These are phyloP conservation scores for Fusarium pseudocircinatum DNA, from an alignment of 2,329 filamentous ascomycete species.

Conservation along the genomic window DNA sequence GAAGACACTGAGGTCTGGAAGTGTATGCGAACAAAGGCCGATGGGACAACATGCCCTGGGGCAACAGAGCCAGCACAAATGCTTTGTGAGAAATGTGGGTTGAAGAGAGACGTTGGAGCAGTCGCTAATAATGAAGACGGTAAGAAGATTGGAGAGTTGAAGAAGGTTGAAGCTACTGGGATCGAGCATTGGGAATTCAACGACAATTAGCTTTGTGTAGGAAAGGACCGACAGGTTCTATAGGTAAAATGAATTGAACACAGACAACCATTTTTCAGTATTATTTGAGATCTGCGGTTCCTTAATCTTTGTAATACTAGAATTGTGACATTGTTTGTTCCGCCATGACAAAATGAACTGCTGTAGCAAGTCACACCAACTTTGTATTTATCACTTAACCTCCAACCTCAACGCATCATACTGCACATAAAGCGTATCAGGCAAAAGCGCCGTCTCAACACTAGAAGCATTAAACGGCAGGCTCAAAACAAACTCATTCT, in stretches of 20 bases:
- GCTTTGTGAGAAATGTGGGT: not conserved
- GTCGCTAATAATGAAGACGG: not conserved
- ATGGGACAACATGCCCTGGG: not conserved
- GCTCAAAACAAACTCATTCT: slow-evolving; percentile 65
- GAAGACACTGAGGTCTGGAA: not conserved
- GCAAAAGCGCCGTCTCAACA: slow-evolving; percentile 64
- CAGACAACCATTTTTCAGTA: fast-evolving
- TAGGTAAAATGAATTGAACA: fast-evolving
- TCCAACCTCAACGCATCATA: slow-evolving; percentile 71
- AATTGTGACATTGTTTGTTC: fast-evolving
- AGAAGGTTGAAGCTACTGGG: not conserved
- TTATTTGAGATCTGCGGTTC: fast-evolving
- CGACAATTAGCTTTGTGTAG: not conserved
- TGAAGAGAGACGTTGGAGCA: not conserved
- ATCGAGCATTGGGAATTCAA: not conserved
- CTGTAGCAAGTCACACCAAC: too few species aligned
- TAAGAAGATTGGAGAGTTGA: not conserved
- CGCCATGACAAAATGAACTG: fast-evolving
- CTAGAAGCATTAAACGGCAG: slow-evolving; percentile 68
- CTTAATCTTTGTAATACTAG: fast-evolving
- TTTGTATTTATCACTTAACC: slow-evolving; percentile 40
- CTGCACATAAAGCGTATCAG: slow-evolving; percentile 66
- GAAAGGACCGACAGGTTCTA: fast-evolving
- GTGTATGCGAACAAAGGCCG: not conserved
- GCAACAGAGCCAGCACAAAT: not conserved